Percentiles rank a stretch among this genome's conserved stretches.
These are phyloP conservation scores for Chlorociboria aeruginascens DNA, from an alignment of 495 filamentous ascomycete species.

Conservation along the genomic window DNA sequence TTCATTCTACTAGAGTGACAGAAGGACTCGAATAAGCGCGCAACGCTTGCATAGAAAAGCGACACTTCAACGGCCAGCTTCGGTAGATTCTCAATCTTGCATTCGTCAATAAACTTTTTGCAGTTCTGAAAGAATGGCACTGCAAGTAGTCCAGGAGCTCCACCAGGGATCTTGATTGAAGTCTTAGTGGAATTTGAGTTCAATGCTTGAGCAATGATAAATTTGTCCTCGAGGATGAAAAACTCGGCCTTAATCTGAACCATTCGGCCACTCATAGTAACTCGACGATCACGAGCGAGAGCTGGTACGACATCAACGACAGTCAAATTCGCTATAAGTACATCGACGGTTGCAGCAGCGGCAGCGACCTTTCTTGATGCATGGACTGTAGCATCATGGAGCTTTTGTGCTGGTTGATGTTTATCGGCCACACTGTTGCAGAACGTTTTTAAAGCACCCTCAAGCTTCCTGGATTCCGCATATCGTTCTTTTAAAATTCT, in stretches of 20 bases:
- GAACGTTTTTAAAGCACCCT: slow-evolving; percentile 7
- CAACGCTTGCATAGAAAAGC: slow-evolving; percentile 12
- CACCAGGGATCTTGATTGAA: slow-evolving; percentile 12
- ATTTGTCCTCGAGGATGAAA: slow-evolving; percentile 9
- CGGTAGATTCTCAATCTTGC: slow-evolving; percentile 14
- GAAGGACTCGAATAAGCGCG: slow-evolving; percentile 14
- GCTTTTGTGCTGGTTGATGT: slow-evolving; percentile 18
- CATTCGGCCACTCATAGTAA: slow-evolving; percentile 10
- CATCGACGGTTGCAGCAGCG: slow-evolving; percentile 8
- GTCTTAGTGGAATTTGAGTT: slow-evolving; percentile 3
- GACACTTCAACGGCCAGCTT: slow-evolving; percentile 17
- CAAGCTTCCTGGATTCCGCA: slow-evolving; percentile 2
- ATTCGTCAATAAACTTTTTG: slow-evolving; percentile 15
- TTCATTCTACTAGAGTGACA: slow-evolving; percentile 7
- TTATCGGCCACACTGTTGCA: slow-evolving; percentile 10
- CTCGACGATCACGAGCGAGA: slow-evolving; percentile 14
- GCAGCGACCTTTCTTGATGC: slow-evolving; percentile 4
- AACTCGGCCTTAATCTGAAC: slow-evolving; percentile 9
- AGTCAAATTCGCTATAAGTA: slow-evolving; percentile 5
- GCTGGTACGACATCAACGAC: slow-evolving; percentile 6
- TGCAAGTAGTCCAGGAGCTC: slow-evolving; percentile 5
- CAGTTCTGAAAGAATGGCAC: slow-evolving; percentile 11
- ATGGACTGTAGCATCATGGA: slow-evolving; percentile 15
- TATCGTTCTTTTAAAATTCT: slow-evolving; percentile 8
- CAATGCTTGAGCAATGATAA: slow-evolving; percentile 7